Evolutionary conservation across 306 rosid species (phyloP), one percentile per base, ranked within the genome.

Genomic region (Dalbergia cochinchinensis): DNA sequence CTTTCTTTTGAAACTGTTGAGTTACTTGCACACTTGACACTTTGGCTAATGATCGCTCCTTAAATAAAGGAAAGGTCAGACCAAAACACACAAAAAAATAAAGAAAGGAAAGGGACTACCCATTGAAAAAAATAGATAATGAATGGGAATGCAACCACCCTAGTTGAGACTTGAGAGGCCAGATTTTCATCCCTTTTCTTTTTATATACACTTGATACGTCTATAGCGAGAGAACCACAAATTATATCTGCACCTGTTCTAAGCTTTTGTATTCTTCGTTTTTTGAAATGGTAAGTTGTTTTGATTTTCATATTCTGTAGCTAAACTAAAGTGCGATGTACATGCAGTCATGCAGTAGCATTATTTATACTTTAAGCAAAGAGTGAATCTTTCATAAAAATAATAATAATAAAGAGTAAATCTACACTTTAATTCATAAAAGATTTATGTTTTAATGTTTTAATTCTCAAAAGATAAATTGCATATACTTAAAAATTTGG

Each of bases 11-110:
- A 67, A 51, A 51, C 47, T 6, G 33, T 16, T 39, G 19, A 51
- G 44, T 14, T 54, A 39, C 47, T 41, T 58, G 59, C 59, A 15
- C 39, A 44, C 18, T 50, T 54, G 18, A n/a, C 59, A 5, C 55
- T 58, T 37, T 54, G 3, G 65, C 13, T 77, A 45, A 57, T 31
- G 76, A 53, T 58, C 62, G 59, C 69, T 78, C 62, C 69, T 69
- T 78, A 39, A n/a, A n/a, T n/a, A n/a, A n/a, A n/a, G n/a, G n/a
- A n/a, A n/a, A n/a, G n/a, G n/a, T n/a, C n/a, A n/a, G n/a, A n/a
- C n/a, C n/a, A n/a, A n/a, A n/a, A n/a, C n/a, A n/a, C n/a, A n/a
- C n/a, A n/a, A n/a, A n/a, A n/a, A n/a, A n/a, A n/a, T n/a, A 16
- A 13, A 39, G 15, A 7, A 35, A 37, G 26, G 73, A 77, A 42